A percentile compares a stretch with the other conserved stretches of the same genome.
Conservation (phyloP, 1,139 yeast genomes). For the Kazachstania sp. region DNA sequence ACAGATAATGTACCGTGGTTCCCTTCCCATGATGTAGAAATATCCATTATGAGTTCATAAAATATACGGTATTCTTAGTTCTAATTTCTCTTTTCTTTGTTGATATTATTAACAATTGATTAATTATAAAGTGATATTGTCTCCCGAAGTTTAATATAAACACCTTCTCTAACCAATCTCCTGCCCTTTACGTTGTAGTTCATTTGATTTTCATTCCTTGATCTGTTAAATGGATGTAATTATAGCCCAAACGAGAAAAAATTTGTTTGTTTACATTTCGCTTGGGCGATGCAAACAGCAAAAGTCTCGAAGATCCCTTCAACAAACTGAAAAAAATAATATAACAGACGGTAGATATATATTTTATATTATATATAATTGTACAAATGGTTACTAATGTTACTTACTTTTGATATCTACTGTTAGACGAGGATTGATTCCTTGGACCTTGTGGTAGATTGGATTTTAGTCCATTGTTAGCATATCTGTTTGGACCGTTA, state of each 20-base stretch:
- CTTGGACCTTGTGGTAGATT: slow-evolving; percentile 20
- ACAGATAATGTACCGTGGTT: slow-evolving; percentile 36
- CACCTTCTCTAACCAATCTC: too few relatives aligned
- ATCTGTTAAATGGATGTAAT: too few relatives aligned
- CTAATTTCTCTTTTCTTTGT: too few relatives aligned
- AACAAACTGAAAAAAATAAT: not conserved
- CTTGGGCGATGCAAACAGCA: not conserved
- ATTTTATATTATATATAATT: not conserved
- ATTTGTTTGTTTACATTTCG: not conserved
- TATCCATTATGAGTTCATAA: not conserved
- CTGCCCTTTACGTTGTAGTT: too few relatives aligned
- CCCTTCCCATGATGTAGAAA: slow-evolving; percentile 18
- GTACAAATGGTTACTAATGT: not conserved
- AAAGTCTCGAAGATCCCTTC: not conserved
- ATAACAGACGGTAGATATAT: not conserved
- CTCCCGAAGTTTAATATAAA: too few relatives aligned
- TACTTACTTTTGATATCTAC: slow-evolving; percentile 15
- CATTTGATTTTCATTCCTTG: too few relatives aligned
- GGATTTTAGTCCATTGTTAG: slow-evolving; percentile 5
- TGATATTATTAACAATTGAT: too few relatives aligned
- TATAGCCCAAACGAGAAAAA: not conserved
- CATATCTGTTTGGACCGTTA: not conserved
- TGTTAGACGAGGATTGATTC: slow-evolving; percentile 6
- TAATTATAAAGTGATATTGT: too few relatives aligned
- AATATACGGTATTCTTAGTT: not conserved